Evolutionary conservation across 306 rosid genomes (phyloP).

Genomic region (Inga leiocalycina): DNA sequence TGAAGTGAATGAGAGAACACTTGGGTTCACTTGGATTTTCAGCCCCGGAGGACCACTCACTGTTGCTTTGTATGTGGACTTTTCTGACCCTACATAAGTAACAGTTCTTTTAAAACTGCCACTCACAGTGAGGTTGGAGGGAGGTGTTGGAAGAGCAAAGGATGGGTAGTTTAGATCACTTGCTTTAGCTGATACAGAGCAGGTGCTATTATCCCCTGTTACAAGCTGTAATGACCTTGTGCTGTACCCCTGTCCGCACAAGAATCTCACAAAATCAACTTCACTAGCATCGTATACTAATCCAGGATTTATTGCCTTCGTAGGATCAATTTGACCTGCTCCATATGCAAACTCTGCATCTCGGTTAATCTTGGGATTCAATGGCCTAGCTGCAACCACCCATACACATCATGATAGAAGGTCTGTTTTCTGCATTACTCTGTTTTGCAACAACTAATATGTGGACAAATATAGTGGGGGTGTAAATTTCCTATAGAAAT

Average conservation of each 20-base stretch:
- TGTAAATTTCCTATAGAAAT: too few species aligned
- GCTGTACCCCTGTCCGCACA: conserved; percentile 52
- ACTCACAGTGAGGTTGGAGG: conserved; percentile 8
- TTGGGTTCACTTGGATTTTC: conserved; percentile 40
- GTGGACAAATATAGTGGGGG: too few species aligned
- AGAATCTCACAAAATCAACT: conserved; percentile 34
- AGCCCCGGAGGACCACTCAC: conserved; percentile 38
- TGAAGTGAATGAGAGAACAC: conserved; percentile 43
- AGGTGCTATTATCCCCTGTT: conserved; percentile 13
- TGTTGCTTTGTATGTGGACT: conserved; percentile 40
- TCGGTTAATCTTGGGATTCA: conserved; percentile 17
- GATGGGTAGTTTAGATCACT: conserved; percentile 61
- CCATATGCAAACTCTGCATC: conserved; percentile 55
- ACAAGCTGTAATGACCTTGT: conserved; percentile 29
- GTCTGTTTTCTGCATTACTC: neutral
- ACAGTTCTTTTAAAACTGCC: conserved; percentile 35
- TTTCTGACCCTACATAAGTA: conserved; percentile 52
- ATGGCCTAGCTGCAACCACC: conserved; percentile 36
- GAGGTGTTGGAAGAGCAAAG: conserved; percentile 29
- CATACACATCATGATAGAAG: neutral
- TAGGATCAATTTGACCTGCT: conserved; percentile 47
- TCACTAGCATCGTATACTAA: conserved; percentile 46
- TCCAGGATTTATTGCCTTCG: conserved; percentile 47
- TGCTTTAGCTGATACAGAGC: neutral
- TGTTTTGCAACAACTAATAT: neutral